Evolutionary conservation across 2,329 filamentous ascomycete genomes (phyloP), one percentile per base, ranked within the genome.

Genomic region (Monosporascus sp.): DNA sequence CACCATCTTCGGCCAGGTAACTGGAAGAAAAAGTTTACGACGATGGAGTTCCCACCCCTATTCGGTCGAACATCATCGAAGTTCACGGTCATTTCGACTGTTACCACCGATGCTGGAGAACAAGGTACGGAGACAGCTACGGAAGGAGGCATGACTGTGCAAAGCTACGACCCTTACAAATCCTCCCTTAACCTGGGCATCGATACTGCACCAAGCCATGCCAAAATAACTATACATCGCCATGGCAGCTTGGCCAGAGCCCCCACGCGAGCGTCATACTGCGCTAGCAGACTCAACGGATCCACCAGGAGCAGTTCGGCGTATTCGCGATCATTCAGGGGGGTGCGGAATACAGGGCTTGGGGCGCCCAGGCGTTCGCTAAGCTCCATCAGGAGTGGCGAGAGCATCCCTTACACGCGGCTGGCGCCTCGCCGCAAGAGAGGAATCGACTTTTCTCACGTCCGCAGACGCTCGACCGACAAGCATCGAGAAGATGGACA

Each of bases 91-190:
- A 84, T 87, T 49, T 86, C 83, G 11, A 84, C 82, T 51, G 73
- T 80, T 14, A 73, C 79, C n/a, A 67, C 63, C 7, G 63, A 68
- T 25, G 78, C 80, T 31, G 74, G 73, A 8, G 69, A 72, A 1
- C 78, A 80, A 7, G 61, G 65, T 22, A 38, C 62, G 9, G 65
- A 74, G 67, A 58, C 63, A 60, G 54, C 63, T 57, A 57, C 67
- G 57, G 55, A 75, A 61, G 62, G 60, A 15, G 65, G 65, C 20
- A 77, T 74, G 8, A 81, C 77, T 0, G 65, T 77, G 11, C 68
- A 81, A 57, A 94, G 87, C 69, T 96, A 96, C 62, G 92, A 96
- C 67, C 90, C 91, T 0, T 96, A 88, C 68, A 83, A 89, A 63
- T 83, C 88, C 5, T 90, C 87, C 3, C 78, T 80, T 7, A 67